Percentiles rank a stretch among this genome's conserved stretches.
These are phyloP conservation scores for Solanum paucissectum DNA, from an alignment of 257 asterid species.

Conservation along the genomic window DNA sequence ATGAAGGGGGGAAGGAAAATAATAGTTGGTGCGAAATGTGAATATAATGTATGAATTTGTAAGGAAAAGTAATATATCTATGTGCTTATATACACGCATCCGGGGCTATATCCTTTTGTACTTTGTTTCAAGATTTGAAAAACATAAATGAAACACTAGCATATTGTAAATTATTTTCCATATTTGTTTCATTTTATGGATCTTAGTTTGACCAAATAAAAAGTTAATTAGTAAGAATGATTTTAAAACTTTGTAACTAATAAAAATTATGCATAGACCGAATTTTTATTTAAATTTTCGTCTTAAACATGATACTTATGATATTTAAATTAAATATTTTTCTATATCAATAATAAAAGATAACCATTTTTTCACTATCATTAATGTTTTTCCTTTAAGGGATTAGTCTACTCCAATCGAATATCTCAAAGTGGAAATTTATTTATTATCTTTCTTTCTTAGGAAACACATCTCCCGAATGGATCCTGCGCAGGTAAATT, in stretches of 20 bases:
- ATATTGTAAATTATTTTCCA: background rate
- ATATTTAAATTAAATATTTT: background rate
- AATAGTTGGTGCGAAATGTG: constrained; percentile 28
- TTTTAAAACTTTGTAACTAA: background rate
- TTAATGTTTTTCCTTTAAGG: background rate
- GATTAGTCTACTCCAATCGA: background rate
- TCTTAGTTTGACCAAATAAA: too few relatives aligned
- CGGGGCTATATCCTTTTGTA: background rate
- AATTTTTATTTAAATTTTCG: background rate
- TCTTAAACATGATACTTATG: background rate
- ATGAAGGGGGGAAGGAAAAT: background rate
- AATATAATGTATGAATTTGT: constrained; percentile 40
- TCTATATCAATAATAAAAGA: background rate
- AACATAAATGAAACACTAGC: background rate
- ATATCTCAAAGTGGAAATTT: too few relatives aligned
- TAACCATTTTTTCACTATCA: background rate
- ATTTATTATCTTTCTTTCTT: background rate
- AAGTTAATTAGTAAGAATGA: background rate
- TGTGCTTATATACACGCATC: background rate
- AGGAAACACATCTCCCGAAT: background rate
- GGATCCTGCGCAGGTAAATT: too few relatives aligned
- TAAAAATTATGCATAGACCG: background rate
- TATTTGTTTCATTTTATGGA: background rate
- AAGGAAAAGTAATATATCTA: background rate
- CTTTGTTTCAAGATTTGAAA: constrained; percentile 16